Evolutionary conservation across 306 rosid genomes (phyloP).

Genomic region (Lithocarpus polystachyus): DNA sequence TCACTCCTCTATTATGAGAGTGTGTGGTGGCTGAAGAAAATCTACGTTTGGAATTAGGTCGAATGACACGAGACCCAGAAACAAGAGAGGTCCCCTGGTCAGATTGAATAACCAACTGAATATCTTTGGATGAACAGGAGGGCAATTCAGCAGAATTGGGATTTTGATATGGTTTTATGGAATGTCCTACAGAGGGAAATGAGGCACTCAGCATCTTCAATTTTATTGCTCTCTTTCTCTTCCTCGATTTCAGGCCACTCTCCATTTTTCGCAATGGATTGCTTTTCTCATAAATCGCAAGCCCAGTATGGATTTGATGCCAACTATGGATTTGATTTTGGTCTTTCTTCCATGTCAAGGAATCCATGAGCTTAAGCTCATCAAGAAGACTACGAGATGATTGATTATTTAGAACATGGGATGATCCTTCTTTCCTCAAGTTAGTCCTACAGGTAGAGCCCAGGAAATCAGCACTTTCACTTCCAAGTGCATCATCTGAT

Average conservation of each 20-base stretch:
- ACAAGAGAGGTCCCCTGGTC: conserved; percentile 17
- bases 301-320: conserved; percentile 27
- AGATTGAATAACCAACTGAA: conserved; percentile 20
- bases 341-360: conserved; percentile 53
- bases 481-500: conserved; percentile 47
- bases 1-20: conserved; percentile 30
- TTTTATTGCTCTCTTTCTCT: conserved; percentile 32
- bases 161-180: conserved; percentile 21
- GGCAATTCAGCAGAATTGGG: conserved; percentile 15
- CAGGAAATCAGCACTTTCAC: conserved; percentile 38
- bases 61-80: conserved; percentile 16
- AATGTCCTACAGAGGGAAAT: conserved; percentile 25
- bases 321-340: conserved; percentile 26
- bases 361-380: conserved; percentile 55
- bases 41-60: conserved; percentile 12
- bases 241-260: conserved; percentile 30
- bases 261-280: conserved; percentile 24
- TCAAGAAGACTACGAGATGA: conserved; percentile 51
- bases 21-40: conserved; percentile 27
- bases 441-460: conserved; percentile 32
- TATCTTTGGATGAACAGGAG: conserved; percentile 25
- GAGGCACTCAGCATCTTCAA: conserved; percentile 26
- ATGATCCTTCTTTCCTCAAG: conserved; percentile 27
- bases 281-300: conserved; percentile 19
- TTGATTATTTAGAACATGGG: conserved; percentile 31